Conservation (phyloP, 768 basidiomycete species). For the Tricholoma sp. region DNA sequence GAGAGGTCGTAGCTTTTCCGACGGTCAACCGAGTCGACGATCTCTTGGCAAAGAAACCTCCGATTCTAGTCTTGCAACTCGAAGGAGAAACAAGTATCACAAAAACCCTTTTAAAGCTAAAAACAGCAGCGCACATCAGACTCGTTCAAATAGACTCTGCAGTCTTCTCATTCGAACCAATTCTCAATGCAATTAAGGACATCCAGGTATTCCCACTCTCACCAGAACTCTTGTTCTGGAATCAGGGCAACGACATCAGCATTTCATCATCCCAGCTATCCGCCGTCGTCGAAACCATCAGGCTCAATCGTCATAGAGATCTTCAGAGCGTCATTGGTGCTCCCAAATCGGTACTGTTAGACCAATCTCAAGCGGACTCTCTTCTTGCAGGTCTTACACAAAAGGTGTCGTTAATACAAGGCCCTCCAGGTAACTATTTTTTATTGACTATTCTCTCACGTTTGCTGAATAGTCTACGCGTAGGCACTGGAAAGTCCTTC, state of each 20-base stretch:
- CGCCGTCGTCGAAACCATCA: constrained; percentile 22
- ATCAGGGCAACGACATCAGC: constrained; percentile 16
- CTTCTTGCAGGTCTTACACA: constrained; percentile 52
- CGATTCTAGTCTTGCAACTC: constrained; percentile 49
- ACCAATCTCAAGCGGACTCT: constrained; percentile 42
- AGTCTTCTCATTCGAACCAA: constrained; percentile 57
- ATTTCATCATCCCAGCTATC: constrained; percentile 4
- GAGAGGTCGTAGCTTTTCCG: constrained; percentile 46
- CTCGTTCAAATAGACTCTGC: constrained; percentile 54
- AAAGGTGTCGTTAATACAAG: constrained; percentile 58
- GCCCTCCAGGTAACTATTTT: constrained; percentile 53
- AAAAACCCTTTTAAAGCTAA: constrained; percentile 35
- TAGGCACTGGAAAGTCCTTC: constrained; percentile 74
- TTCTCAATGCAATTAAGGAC: constrained; percentile 51
- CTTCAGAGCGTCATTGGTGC: constrained; percentile 34
- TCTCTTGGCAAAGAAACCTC: constrained; percentile 40
- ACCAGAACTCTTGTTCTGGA: constrained; percentile 52
- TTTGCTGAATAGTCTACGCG: not conserved
- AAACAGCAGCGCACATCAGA: constrained; percentile 26
- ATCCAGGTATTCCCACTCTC: constrained; percentile 41
- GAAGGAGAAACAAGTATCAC: constrained; percentile 35
- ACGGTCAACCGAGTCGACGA: constrained; percentile 51
- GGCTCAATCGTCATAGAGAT: constrained; percentile 30
- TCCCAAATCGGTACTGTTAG: constrained; percentile 40
- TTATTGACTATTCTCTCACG: not conserved